A percentile compares a stretch with the other conserved stretches of the same genome.
These are phyloP conservation scores for Barnettozyma sp. DNA, from an alignment of 805 yeast species.

Conservation along the genomic window DNA sequence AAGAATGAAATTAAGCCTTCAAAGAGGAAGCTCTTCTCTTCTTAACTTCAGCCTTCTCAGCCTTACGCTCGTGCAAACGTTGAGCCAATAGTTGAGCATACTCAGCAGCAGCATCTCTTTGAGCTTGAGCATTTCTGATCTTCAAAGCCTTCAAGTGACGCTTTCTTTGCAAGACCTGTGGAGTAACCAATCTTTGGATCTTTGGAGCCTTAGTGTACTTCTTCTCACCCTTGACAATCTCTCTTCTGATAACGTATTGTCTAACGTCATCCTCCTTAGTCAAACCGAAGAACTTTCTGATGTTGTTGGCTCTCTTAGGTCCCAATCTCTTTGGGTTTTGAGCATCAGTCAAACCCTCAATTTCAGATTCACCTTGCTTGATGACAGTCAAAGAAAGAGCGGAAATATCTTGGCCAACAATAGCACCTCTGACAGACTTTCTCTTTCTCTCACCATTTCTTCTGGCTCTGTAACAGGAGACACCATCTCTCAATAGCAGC, in stretches of 20 bases:
- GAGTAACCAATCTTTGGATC: conserved; percentile 99
- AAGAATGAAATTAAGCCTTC: conserved; percentile 56
- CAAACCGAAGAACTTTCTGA: conserved; percentile 99
- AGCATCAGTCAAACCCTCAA: conserved; percentile 91
- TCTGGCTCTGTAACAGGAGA: conserved; percentile 99
- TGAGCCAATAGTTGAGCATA: conserved; percentile 97
- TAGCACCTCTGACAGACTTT: conserved; percentile 99
- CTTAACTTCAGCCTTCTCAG: conserved; percentile 96
- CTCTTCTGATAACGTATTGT: conserved; percentile 95
- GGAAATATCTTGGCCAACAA: conserved; percentile 92
- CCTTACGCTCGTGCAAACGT: conserved; percentile 97
- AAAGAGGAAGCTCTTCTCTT: conserved; percentile 99
- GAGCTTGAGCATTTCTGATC: conserved; percentile 95
- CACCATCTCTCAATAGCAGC: conserved; percentile 84
- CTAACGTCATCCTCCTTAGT: conserved; percentile 64
- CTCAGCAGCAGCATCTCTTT: conserved; percentile 99
- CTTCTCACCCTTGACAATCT: conserved; percentile 96
- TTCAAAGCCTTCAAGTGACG: conserved; percentile 91
- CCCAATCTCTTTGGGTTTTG: conserved; percentile 98
- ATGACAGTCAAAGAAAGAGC: conserved; percentile 87
- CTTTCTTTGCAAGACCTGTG: conserved; percentile 99
- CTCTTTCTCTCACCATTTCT: conserved; percentile 99
- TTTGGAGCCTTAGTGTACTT: conserved; percentile 99
- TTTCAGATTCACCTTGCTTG: conserved; percentile 96
- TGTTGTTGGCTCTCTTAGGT: conserved; percentile 99